phyloP scores from a whole-genome alignment of 148 eudicot species.

The Agrostemma githago region DNA sequence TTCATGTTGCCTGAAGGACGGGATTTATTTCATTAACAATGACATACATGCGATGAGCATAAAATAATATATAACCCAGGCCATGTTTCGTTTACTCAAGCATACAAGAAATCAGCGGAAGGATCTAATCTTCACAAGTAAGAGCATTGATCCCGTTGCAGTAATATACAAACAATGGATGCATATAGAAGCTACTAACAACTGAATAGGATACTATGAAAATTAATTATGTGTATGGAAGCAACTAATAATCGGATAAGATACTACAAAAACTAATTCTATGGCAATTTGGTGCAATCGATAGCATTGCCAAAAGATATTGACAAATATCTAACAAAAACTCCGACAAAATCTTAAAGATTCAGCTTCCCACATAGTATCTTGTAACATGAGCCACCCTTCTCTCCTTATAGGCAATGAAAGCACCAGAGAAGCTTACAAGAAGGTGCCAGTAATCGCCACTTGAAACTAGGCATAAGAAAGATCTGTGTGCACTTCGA shows the following conservation, averaged over 20 bases:
- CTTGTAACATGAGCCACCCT: background rate
- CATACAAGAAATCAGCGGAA: background rate
- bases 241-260: background rate
- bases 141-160: no score
- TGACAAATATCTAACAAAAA: background rate
- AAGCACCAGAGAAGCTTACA: background rate
- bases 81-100: background rate
- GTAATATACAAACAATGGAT: no score
- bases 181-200: no score
- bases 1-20: slow-evolving; percentile 30
- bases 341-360: background rate
- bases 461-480: background rate
- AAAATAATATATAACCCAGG: slow-evolving; percentile 3
- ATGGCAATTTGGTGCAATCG: background rate
- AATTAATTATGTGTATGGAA: background rate
- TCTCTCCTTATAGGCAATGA: background rate
- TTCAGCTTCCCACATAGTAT: background rate
- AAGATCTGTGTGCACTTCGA: no score
- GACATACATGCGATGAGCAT: slow-evolving; percentile 15
- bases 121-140: background rate
- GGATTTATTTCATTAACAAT: slow-evolving; percentile 27
- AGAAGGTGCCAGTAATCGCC: background rate
- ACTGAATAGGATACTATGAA: no score
- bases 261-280: background rate
- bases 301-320: background rate